These are phyloP conservation scores for Cunninghamia lanceolata DNA, from an alignment of 75 land plant species.

Conservation along the genomic window DNA sequence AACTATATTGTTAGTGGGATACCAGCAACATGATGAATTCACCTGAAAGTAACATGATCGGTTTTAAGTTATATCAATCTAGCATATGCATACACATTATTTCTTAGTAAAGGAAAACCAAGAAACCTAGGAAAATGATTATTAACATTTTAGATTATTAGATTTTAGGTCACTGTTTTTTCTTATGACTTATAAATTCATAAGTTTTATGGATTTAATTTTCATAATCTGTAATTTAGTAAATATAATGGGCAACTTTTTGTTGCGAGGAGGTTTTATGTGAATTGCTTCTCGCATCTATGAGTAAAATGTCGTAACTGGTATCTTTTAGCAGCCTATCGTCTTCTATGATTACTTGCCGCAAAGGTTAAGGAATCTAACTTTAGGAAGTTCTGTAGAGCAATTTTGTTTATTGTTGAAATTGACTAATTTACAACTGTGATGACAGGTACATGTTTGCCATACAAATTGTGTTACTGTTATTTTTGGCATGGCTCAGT, in stretches of 20 bases:
- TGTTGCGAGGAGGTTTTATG: background rate
- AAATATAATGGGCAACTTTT: background rate
- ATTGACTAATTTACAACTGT: background rate
- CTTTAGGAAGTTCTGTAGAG: background rate
- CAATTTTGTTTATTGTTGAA: background rate
- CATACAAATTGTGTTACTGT: conserved; percentile 72
- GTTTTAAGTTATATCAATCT: too few relatives aligned
- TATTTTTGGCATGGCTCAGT: conserved; percentile 90
- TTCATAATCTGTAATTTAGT: background rate
- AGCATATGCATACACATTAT: too few relatives aligned
- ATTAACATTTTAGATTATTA: background rate
- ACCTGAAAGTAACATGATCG: too few relatives aligned
- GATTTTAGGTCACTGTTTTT: background rate
- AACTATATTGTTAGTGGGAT: too few relatives aligned
- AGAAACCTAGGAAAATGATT: background rate
- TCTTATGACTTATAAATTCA: background rate
- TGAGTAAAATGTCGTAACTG: background rate
- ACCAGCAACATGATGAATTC: too few relatives aligned
- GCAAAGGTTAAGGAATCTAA: background rate
- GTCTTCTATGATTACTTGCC: background rate
- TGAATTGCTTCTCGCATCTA: background rate
- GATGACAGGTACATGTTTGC: conserved; percentile 75
- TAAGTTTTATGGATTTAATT: background rate
- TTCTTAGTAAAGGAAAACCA: too few relatives aligned
- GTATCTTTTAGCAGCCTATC: background rate